These are phyloP conservation scores for Botryotinia narcissicola DNA, from an alignment of 2,329 filamentous ascomycete genomes.

Conservation along the genomic window DNA sequence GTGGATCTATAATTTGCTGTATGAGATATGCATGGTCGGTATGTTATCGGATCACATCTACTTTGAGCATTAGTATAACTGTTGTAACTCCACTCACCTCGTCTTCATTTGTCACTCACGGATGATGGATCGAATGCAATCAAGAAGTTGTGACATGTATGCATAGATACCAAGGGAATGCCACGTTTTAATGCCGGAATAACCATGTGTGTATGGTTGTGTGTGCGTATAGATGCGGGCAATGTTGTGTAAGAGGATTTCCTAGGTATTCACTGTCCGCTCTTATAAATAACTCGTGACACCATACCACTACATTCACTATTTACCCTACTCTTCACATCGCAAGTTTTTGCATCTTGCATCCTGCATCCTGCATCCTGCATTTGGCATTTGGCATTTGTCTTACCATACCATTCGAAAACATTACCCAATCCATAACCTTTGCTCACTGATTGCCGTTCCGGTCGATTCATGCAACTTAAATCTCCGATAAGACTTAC, in stretches of 20 bases:
- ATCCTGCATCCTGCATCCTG: not conserved
- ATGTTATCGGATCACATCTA: not conserved
- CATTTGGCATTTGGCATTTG: not conserved
- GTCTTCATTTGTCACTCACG: not conserved
- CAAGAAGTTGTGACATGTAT: not conserved
- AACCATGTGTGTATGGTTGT: not conserved
- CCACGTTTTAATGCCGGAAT: not conserved
- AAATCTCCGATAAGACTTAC: not conserved
- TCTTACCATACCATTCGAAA: not conserved
- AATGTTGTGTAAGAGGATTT: not conserved
- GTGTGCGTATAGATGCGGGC: not conserved
- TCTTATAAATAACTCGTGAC: not conserved
- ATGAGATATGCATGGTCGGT: not conserved
- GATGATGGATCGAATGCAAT: not conserved
- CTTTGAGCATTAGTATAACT: slow-evolving; percentile 3
- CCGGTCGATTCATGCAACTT: not conserved
- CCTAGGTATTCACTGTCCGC: not conserved
- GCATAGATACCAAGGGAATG: not conserved
- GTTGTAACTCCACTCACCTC: not conserved
- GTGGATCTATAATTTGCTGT: not conserved
- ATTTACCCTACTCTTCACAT: not conserved
- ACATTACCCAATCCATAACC: not conserved
- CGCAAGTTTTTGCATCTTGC: not conserved
- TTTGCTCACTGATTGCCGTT: not conserved
- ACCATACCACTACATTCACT: not conserved